A percentile compares a stretch with the other conserved stretches of the same genome.
phyloP scores from a whole-genome alignment of 768 basidiomycete genomes.

The Serendipita sp. region DNA sequence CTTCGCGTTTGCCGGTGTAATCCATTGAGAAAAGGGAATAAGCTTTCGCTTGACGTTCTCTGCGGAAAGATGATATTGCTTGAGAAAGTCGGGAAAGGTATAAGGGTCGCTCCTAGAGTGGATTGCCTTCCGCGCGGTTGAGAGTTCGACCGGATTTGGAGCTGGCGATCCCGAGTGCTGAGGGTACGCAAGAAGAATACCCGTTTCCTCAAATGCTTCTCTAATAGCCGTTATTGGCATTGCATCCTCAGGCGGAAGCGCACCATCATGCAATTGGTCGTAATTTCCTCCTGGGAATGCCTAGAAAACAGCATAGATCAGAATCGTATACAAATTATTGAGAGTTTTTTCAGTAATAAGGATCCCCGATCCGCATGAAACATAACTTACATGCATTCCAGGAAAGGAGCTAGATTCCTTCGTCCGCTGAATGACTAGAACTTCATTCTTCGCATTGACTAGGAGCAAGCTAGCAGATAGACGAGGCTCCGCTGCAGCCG shows the following conservation, averaged over 20 bases:
- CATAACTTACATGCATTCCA: conserved; percentile 41
- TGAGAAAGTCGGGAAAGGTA: conserved; percentile 29
- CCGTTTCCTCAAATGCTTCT: conserved; percentile 65
- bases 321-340: conserved; percentile 2
- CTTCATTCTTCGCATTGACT: conserved; percentile 47
- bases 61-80: conserved; percentile 25
- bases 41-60: conserved; percentile 27
- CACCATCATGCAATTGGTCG: conserved; percentile 39
- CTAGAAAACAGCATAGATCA: conserved; percentile 20
- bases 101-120: conserved; percentile 37
- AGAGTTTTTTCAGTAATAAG: not conserved
- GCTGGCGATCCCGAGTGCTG: conserved; percentile 10
- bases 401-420: conserved; percentile 46
- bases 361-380: not conserved
- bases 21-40: conserved; percentile 60
- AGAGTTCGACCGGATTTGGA: conserved; percentile 19
- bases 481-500: conserved; percentile 22
- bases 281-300: conserved; percentile 65
- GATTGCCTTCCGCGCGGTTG: conserved; percentile 37
- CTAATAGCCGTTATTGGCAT: conserved; percentile 48
- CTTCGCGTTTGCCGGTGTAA: conserved; percentile 40
- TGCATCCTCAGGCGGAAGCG: conserved; percentile 14
- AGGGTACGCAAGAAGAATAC: conserved; percentile 39
- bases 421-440: conserved; percentile 54
- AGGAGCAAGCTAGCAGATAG: conserved; percentile 53